Base-by-base conservation (phyloP, 2,329 filamentous ascomycete genomes). In the Fusarium mangiferae region DNA sequence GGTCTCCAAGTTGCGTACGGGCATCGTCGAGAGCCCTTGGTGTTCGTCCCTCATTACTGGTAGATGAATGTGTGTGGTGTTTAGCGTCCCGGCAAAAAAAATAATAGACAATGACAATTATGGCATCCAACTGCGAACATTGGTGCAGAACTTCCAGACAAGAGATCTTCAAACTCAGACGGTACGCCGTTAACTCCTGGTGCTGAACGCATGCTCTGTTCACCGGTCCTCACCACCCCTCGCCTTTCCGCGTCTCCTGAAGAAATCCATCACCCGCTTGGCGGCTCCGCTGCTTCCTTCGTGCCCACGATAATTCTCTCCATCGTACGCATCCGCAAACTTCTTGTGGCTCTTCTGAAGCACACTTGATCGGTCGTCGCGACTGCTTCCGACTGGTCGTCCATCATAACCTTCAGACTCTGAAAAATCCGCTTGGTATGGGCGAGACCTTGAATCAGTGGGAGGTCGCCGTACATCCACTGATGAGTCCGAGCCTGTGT, bases 231-330 rank as follows among this genome's bases (percentile, higher is more conserved):
- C 88, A 42, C 87, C 88, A 63, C 87, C 89, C 79, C 93, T 87
- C 76, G 92, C 94, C 84, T 92, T 94, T 63, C 93, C 94, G 81
- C 95, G 90, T 81, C 95, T 89, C 77, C 96, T 89, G 87, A 99
- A 99, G 83, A 98, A 98, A 84, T 99, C 96, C 95, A 99, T 98
- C 44, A 99, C 96, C 80, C 94, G 91, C 81, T 95, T 92, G 20
- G 95, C 95, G 7, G 95, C 93, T 64, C 94, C 94, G 73, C 92
- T 96, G 82, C 93, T 97, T 49, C 96, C 96, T 38, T 91, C 91
- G 78, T 95, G 91, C 59, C 91, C 90, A 60, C 87, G 87, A 41
- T 85, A 87, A 70, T 88, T 88, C 56, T 90, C 89, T 75, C 94
- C 92, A 69, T 98, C 94, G 81, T 97, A 98, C 5, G 93, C 94